Evolutionary conservation across 75 land plant genomes (phyloP), one percentile per base, ranked within the genome.

Genomic region (Ceratopteris richardii): DNA sequence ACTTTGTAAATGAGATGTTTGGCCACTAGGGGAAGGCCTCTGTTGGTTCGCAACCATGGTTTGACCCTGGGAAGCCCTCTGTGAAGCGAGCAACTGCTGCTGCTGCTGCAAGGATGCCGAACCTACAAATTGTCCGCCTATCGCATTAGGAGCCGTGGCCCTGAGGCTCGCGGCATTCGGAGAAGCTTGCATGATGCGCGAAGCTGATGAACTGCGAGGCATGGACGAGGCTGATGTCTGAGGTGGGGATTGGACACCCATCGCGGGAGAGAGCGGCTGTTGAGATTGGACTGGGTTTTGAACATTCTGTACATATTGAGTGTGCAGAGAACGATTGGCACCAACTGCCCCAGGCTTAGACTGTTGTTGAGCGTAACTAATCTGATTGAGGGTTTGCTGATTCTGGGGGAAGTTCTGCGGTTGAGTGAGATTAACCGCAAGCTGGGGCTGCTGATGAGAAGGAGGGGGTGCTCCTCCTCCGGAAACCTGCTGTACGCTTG

Each of bases 301-400:
- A 2, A 18, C 22, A n/a, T 46, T n/a, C 17, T 46, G 50, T 14
- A 18, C 22, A 18, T 46, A 21, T 14, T 46, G 50, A 33, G 37
- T 4, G 37, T 33, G 37, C 37, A 33, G 9, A 9, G 37, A 33
- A 3, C 37, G 3, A 33, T 3, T 33, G 9, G 37, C 37, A 33
- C 7, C 37, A 3, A 3, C 37, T 33, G 37, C 37, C 9, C 37
- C 37, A 9, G 37, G 37, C 37, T 33, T 33, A 9, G 37, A 3
- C 22, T 46, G 50, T 14, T 46, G 50, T 46, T 46, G 50, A 6
- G 18, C 22, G 50, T 18, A 46, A 21, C 12, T 14, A n/a, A 46
- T 46, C 50, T 46, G 50, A 46, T 46, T 46, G 50, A 46, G 50
- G 22, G 50, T 2, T 46, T 46, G 50, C 22, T 46, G 50, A 21